Base-by-base conservation (phyloP, 2,329 filamentous ascomycete species). In the Paramyrothecium roridum region DNA sequence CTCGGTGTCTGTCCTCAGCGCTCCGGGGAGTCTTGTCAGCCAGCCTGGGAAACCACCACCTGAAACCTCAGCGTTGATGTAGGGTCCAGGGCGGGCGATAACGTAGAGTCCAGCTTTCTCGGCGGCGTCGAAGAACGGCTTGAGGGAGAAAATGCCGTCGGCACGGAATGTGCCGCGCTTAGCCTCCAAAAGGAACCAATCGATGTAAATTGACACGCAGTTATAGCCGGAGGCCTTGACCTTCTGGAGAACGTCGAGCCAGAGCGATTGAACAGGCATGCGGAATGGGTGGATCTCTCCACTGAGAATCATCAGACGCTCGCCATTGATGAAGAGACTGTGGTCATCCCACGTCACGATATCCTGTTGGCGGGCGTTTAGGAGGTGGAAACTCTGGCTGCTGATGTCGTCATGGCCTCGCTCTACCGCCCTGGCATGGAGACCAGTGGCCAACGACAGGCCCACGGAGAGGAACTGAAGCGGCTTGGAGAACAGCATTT, bases 1-100 rank as follows among this genome's bases (percentile, higher is more conserved):
- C 3, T 77, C 70, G 26, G 81, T 81, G 50, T 73, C 72, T 1
- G 85, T 87, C 58, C 87, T 76, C 43, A 88, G 71, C 4, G 76
- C 78, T 1, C 79, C 86, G 54, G 81, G 79, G 20, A 85, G 71
- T 17, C 86, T 76, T 66, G 87, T 83, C 8, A 90, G 69, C 88
- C 88, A 91, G 8, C 87, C 88, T 0, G 88, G 88, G 59, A 87
- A 90, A 0, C 88, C 88, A 57, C 88, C 88, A 7, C 87, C 87
- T 17, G 79, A 81, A 1, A 73, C 79, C 67, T 91, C 88, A 0
- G 88, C 87, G 59, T 90, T 90, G 73, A 90, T 88, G 50, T 89
- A 88, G 0, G 84, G 84, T 0, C 86, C 83, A 1, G 84, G 84
- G 1, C 79, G 77, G 23, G 87, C 88, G 53, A 91, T 78, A 2